A percentile compares a stretch with the other conserved stretches of the same genome.
These are phyloP conservation scores for Flueggea neowawraea DNA, from an alignment of 441 rosid genomes.

Conservation along the genomic window DNA sequence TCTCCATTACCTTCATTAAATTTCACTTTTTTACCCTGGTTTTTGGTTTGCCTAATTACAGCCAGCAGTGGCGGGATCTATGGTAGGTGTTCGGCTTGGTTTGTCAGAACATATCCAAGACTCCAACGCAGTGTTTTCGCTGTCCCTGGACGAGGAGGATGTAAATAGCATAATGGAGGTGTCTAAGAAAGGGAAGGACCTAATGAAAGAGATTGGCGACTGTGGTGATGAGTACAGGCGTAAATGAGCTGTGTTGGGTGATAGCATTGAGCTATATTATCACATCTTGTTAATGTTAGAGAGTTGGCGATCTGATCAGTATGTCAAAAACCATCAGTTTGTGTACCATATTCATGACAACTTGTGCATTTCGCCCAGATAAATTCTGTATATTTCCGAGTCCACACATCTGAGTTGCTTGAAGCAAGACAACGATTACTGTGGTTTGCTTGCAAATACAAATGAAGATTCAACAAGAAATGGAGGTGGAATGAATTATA, in stretches of 20 bases:
- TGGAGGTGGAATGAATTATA: too few species aligned
- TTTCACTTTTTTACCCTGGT: background rate
- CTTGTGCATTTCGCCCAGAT: too few species aligned
- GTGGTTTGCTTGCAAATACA: too few species aligned
- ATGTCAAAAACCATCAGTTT: too few species aligned
- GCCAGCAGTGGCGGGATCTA: slow-evolving; percentile 77
- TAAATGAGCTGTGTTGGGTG: background rate
- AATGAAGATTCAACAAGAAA: too few species aligned
- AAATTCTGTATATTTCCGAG: too few species aligned
- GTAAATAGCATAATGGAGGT: slow-evolving; percentile 50
- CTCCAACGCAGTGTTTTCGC: slow-evolving; percentile 62
- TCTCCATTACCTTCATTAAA: background rate
- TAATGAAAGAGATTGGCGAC: slow-evolving; percentile 83
- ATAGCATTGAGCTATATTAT: too few species aligned
- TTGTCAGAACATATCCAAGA: slow-evolving; percentile 78
- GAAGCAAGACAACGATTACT: too few species aligned
- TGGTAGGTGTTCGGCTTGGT: slow-evolving; percentile 76
- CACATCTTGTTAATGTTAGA: too few species aligned
- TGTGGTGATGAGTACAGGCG: slow-evolving; percentile 92
- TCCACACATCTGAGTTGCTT: too few species aligned
- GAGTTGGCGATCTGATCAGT: too few species aligned
- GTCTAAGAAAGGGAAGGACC: slow-evolving; percentile 62
- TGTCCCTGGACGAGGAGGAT: slow-evolving; percentile 76
- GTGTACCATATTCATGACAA: too few species aligned
- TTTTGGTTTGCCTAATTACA: slow-evolving; percentile 26